These are phyloP conservation scores for Epichloe elymi DNA, from an alignment of 2,329 filamentous ascomycete genomes.

Conservation along the genomic window DNA sequence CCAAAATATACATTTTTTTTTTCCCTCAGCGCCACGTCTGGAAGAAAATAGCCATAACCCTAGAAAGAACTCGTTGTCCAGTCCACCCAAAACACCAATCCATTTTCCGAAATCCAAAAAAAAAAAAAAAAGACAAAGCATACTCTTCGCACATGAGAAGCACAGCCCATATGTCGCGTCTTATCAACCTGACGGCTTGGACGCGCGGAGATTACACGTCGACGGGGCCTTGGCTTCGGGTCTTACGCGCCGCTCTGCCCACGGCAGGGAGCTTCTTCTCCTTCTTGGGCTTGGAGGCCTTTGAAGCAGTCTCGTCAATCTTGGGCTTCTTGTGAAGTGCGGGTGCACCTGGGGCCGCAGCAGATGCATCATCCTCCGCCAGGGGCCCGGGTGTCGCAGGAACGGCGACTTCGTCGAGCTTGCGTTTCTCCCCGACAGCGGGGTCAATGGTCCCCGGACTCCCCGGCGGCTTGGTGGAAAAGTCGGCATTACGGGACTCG, in stretches of 20 bases:
- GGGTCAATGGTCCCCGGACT: conserved; percentile 8
- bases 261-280: conserved; percentile 22
- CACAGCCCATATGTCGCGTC: neutral
- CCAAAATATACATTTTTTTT: too few species aligned
- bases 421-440: conserved; percentile 23
- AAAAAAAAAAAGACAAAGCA: neutral
- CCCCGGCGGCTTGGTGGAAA: conserved; percentile 9
- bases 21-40: too few species aligned
- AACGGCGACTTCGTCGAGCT: conserved; percentile 21
- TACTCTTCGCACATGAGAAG: neutral
- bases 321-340: conserved; percentile 28
- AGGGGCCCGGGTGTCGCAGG: conserved; percentile 8
- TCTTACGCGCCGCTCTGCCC: conserved; percentile 28
- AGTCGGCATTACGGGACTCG: neutral
- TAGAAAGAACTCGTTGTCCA: too few species aligned
- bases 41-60: too few species aligned
- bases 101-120: too few species aligned
- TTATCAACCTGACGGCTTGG: neutral
- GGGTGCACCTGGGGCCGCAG: neutral
- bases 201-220: conserved; percentile 10
- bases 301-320: conserved; percentile 18
- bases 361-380: conserved; percentile 12
- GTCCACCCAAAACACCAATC: too few species aligned
- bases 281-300: conserved; percentile 19
- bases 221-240: conserved; percentile 28